Evolutionary conservation across 2,329 filamentous ascomycete genomes (phyloP).

Genomic region (Capronia coronata): DNA sequence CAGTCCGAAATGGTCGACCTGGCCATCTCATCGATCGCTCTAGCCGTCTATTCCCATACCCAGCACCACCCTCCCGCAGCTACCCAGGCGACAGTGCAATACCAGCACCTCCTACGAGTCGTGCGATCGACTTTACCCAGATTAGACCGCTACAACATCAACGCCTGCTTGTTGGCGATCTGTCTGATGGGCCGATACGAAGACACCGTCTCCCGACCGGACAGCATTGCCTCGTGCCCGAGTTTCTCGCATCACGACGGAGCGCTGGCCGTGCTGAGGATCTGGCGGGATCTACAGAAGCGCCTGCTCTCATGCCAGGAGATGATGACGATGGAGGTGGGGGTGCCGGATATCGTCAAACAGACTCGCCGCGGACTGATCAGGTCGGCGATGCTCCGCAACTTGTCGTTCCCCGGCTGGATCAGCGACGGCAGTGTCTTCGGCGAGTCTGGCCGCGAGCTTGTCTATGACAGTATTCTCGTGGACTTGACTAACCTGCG

Average conservation of each 20-base stretch:
- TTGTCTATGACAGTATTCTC: conserved; percentile 31
- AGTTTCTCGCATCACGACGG: conserved; percentile 38
- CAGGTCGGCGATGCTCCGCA: conserved; percentile 28
- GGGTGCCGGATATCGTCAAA: conserved; percentile 27
- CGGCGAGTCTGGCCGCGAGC: conserved; percentile 31
- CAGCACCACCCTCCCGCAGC: conserved; percentile 27
- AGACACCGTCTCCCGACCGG: conserved; percentile 11
- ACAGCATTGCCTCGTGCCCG: not conserved
- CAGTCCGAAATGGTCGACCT: conserved; percentile 28
- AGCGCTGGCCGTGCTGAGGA: conserved; percentile 30
- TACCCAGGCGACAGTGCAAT: conserved; percentile 27
- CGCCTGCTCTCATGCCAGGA: not conserved
- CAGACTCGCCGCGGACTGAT: conserved; percentile 30
- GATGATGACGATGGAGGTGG: too few species aligned
- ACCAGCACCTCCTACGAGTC: conserved; percentile 25
- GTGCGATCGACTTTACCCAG: not conserved
- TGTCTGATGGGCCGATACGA: conserved; percentile 29
- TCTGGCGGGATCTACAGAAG: conserved; percentile 27
- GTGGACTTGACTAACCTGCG: conserved; percentile 27
- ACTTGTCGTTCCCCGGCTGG: conserved; percentile 30
- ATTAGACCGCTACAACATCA: conserved; percentile 8
- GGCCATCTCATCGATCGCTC: conserved; percentile 30
- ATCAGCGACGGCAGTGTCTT: conserved; percentile 30
- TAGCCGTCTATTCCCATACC: conserved; percentile 30
- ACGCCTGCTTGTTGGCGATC: conserved; percentile 26